Percentiles rank a stretch among this genome's conserved stretches.
Conservation (phyloP, 2,329 filamentous ascomycete species). For the Elsinoe perseae region DNA sequence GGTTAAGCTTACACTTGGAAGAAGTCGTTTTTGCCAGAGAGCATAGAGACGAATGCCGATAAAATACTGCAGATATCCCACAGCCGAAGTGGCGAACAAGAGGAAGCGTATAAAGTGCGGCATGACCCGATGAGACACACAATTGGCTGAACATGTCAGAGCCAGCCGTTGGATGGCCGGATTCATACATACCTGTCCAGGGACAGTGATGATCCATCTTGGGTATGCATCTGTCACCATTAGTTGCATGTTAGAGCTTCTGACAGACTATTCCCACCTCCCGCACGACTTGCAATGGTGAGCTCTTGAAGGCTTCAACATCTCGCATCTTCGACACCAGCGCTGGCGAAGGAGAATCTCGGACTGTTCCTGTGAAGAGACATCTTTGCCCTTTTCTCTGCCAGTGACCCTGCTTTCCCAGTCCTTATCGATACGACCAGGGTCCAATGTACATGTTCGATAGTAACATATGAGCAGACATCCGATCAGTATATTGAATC, state of each 20-base stretch:
- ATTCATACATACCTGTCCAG: constrained; percentile 54
- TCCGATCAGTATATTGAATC: constrained; percentile 59
- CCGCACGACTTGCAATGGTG: constrained; percentile 75
- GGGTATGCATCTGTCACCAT: constrained; percentile 46
- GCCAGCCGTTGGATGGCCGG: neutral
- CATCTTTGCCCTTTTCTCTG: constrained; percentile 18
- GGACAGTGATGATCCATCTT: constrained; percentile 85
- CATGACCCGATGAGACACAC: constrained; percentile 72
- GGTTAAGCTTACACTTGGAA: constrained; percentile 50
- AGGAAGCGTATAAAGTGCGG: constrained; percentile 78
- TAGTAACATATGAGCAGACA: constrained; percentile 65
- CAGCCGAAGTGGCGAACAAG: constrained; percentile 57
- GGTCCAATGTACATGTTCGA: constrained; percentile 52
- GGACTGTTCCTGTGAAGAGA: constrained; percentile 19
- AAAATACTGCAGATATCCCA: constrained; percentile 53
- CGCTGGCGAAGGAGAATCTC: constrained; percentile 30
- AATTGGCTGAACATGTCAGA: constrained; percentile 46
- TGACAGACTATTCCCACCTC: constrained; percentile 46
- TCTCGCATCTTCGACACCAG: constrained; percentile 71
- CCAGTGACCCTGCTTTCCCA: constrained; percentile 28
- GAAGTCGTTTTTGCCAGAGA: constrained; percentile 57
- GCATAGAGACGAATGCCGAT: constrained; percentile 51
- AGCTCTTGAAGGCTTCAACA: constrained; percentile 65
- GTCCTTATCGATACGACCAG: constrained; percentile 45
- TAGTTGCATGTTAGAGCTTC: too few relatives aligned